phyloP scores from a whole-genome alignment of 2,329 filamentous ascomycete species.

The Didymella exigua region DNA sequence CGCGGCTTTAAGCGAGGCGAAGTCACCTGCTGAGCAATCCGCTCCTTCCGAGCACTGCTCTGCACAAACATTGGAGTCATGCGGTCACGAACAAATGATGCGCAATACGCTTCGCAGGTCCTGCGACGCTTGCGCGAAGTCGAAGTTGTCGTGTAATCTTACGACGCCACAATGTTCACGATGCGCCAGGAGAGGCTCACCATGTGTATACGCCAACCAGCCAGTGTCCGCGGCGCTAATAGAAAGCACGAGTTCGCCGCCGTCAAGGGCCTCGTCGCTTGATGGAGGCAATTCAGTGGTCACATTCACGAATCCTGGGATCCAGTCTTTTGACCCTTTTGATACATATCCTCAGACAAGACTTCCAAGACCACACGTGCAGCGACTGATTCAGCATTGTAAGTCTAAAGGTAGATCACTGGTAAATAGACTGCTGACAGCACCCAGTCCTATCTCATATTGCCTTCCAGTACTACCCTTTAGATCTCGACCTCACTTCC shows the following conservation, averaged over 20 bases:
- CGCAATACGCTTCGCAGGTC: slow-evolving; percentile 63
- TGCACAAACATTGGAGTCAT: slow-evolving; percentile 8
- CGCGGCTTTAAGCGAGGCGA: slow-evolving; percentile 10
- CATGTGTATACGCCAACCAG: slow-evolving; percentile 61
- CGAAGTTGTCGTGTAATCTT: slow-evolving; percentile 63
- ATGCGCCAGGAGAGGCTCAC: slow-evolving; percentile 56
- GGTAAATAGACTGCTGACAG: background rate
- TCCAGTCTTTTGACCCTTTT: slow-evolving; percentile 59
- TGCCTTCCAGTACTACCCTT: slow-evolving; percentile 65
- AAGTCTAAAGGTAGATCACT: slow-evolving; percentile 26
- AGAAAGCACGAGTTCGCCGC: slow-evolving; percentile 27
- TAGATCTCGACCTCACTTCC: slow-evolving; percentile 58
- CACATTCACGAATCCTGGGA: slow-evolving; percentile 27
- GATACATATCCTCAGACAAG: slow-evolving; percentile 62
- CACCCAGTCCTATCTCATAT: slow-evolving; percentile 60
- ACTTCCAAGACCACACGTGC: slow-evolving; percentile 58
- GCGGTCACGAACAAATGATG: slow-evolving; percentile 47
- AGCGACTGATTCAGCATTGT: slow-evolving; percentile 64
- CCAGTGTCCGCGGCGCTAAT: slow-evolving; percentile 45
- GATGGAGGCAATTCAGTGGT: slow-evolving; percentile 2
- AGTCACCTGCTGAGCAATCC: slow-evolving; percentile 12
- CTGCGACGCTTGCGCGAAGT: slow-evolving; percentile 61
- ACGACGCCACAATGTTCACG: slow-evolving; percentile 61
- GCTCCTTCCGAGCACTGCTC: slow-evolving; percentile 1
- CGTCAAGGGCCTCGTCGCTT: background rate